Evolutionary conservation across 768 basidiomycete genomes (phyloP).

Genomic region (Boletus subparvulus): DNA sequence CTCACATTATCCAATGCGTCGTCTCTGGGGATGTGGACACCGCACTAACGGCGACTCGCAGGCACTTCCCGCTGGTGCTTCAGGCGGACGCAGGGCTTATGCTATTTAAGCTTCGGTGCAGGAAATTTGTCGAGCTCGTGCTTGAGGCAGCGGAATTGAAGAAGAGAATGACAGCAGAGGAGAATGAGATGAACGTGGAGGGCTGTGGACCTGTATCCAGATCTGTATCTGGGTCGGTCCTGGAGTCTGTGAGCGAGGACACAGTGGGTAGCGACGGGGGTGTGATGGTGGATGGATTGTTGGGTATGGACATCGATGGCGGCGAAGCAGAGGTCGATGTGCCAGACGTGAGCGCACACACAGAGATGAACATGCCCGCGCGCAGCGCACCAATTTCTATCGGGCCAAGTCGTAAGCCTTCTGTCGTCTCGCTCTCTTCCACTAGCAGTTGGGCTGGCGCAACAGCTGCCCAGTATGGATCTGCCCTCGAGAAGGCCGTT

Average conservation of each 20-base stretch:
- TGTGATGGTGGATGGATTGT: constrained; percentile 40
- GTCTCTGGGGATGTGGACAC: constrained; percentile 68
- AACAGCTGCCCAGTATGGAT: constrained; percentile 46
- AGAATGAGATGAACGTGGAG: constrained; percentile 33
- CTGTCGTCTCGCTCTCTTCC: constrained; percentile 29
- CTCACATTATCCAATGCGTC: constrained; percentile 69
- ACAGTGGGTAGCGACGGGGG: constrained; percentile 38
- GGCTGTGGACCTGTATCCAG: constrained; percentile 24
- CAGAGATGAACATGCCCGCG: constrained; percentile 11
- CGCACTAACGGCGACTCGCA: constrained; percentile 56
- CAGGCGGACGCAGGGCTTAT: constrained; percentile 67
- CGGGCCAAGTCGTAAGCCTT: constrained; percentile 30
- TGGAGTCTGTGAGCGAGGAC: constrained; percentile 37
- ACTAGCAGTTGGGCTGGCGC: constrained; percentile 24
- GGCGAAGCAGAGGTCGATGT: constrained; percentile 34
- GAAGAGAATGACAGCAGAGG: constrained; percentile 54
- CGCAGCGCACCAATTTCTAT: constrained; percentile 30
- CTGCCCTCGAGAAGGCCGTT: constrained; percentile 64
- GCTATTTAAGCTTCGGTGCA: constrained; percentile 78
- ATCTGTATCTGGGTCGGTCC: constrained; percentile 23
- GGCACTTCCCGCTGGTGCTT: constrained; percentile 62
- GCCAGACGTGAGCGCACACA: constrained; percentile 9
- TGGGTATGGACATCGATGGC: constrained; percentile 59
- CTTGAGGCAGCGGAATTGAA: constrained; percentile 68
- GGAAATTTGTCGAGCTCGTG: constrained; percentile 83